Evolutionary conservation across 345 rosid species (phyloP), one percentile per base, ranked within the genome.

Genomic region (Eucalyptus fibrosa): DNA sequence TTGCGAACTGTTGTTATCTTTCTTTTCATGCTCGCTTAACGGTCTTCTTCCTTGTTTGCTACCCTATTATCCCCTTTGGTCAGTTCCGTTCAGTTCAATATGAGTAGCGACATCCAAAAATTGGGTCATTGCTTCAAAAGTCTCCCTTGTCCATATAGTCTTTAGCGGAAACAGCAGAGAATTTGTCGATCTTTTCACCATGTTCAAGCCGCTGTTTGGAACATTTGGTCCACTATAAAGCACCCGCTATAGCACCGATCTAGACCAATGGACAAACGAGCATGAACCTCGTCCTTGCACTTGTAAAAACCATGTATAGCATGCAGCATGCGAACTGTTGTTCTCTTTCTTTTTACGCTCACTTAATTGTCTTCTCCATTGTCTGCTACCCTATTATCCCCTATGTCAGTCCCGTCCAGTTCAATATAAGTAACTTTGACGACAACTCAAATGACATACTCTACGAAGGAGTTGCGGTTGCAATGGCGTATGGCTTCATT

Each of bases 401-500:
- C 77, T n/a, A 14, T n/a, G 77, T 65, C 37, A 15, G 77, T n/a
- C 19, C 77, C 77, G 34, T 65, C 9, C 32, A 65, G 34, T 65
- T 65, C 77, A 15, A 28, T 28, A n/a, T 62, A 62, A 62, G 72
- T 62, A 30, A 3, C 34, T 14, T 65, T 30, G 2, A 4, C 72
- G 2, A 15, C 72, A 14, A 60, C 69, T 5, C 34, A 30, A 13
- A 2, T 18, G 77, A 15, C 21, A n/a, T 65, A n/a, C 18, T 65
- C 77, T n/a, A 15, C 77, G 77, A n/a, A n/a, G 77, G 77, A 65
- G 37, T 7, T 65, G 77, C 53, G 21, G 53, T 5, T 50, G 18
- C 10, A 8, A 34, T 0, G n/a, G 18, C 9, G 19, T 5, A 4
- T 65, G 34, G 19, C 4, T 4, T 0, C 0, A 0, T 28, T n/a